Evolutionary conservation across 2,329 filamentous ascomycete genomes (phyloP), one percentile per base, ranked within the genome.

Genomic region (Pseudogymnoascus sp.): DNA sequence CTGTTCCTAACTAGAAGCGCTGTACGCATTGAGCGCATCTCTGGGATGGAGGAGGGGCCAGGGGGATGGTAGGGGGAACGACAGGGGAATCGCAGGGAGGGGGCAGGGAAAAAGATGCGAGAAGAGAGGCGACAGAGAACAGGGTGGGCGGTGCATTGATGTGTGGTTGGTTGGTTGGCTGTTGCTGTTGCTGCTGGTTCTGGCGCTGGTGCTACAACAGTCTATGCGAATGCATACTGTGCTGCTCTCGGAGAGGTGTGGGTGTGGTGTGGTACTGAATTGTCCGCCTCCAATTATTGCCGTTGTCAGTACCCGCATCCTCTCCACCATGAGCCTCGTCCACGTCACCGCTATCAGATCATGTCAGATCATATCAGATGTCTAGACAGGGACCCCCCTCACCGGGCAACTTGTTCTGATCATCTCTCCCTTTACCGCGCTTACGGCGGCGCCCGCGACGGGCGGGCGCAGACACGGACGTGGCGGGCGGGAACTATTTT

Each of bases 401-500:
- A 6, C 39, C 41, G 41, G 20, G 22, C 20, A 47, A 47, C 41
- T 25, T 32, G 30, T 9, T 18, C n/a, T 8, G 41, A 28, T 20
- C 12, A 47, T 47, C 41, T 32, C 9, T 47, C 12, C 12, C 41
- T 47, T 47, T 47, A 47, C 25, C 41, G 41, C 41, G 41, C 41
- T 47, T 28, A 28, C 41, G 41, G 41, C 41, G 41, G 41, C 41
- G 41, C 41, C 41, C 41, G 20, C 41, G 12, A n/a, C 12, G 6
- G 12, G 41, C 41, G 41, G 41, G 41, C 20, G 41, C 41, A 20
- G 20, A 47, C 41, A 47, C 41, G 41, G 41, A 47, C 41, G 41
- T 28, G 41, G 41, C 41, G 41, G 41, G 41, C 41, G 41, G 41
- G 41, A 47, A 47, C 41, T 47, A 47, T 47, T 28, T 47, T 47